phyloP scores from a whole-genome alignment of 225 moss, liverwort and hornwort species.

The Physcomitrellopsis africana region DNA sequence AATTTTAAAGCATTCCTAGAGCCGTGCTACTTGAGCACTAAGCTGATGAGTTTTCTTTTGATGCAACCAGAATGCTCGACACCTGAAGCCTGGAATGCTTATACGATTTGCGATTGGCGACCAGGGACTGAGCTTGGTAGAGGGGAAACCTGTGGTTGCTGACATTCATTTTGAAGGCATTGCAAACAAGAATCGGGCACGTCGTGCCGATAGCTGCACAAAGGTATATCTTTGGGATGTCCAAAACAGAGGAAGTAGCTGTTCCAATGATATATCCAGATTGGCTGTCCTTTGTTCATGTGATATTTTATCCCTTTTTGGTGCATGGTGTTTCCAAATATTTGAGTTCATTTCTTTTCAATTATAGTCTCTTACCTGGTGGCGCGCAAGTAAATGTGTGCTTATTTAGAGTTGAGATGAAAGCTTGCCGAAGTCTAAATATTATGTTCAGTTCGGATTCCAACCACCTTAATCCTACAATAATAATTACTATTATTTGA shows the following conservation, averaged over 20 bases:
- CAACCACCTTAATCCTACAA: background rate
- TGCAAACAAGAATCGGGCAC: constrained; percentile 72
- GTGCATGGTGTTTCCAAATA: constrained; percentile 10
- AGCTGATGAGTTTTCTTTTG: constrained; percentile 10
- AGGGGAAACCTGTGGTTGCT: constrained; percentile 82
- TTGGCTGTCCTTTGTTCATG: background rate
- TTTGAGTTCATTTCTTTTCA: background rate
- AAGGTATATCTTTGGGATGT: constrained; percentile 57
- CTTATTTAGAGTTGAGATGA: background rate
- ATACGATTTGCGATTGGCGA: constrained; percentile 88
- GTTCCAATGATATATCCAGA: background rate
- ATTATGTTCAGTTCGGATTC: background rate
- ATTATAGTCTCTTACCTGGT: background rate
- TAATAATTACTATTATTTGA: constrained; percentile 7
- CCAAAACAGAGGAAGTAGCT: background rate
- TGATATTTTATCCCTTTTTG: background rate
- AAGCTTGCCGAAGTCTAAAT: background rate
- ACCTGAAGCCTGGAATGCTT: constrained; percentile 76
- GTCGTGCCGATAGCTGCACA: constrained; percentile 88
- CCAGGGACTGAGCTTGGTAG: constrained; percentile 75
- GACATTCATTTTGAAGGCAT: constrained; percentile 90
- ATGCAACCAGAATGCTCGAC: constrained; percentile 61
- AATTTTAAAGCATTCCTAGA: background rate
- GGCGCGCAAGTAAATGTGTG: background rate
- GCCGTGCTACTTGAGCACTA: background rate